Evolutionary conservation across 371 early-diverging fungal genomes (phyloP), one percentile per base, ranked within the genome.

Genomic region (Haplosporangium sp.): DNA sequence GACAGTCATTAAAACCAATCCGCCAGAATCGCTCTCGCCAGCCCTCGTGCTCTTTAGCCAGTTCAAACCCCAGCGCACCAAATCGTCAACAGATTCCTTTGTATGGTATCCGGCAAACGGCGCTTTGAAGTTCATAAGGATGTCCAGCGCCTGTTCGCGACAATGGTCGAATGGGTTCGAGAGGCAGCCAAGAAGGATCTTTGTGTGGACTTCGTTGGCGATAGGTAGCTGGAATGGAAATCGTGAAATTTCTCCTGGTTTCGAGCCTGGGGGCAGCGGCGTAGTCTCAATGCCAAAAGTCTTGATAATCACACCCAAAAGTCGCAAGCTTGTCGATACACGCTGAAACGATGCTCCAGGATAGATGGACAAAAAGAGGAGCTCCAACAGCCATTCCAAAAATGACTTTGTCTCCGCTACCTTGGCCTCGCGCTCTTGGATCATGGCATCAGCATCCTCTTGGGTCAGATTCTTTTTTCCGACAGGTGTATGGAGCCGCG

Each of bases 11-110:
- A 95, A 84, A 2, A 95, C 75, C 75, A 90, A 86, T 12, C 94
- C 94, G 21, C 95, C 96, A 71, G 91, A 89, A 55, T 94, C 94
- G 71, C 95, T 92, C 73, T 95, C 94, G 23, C 89, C 89, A 7
- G 95, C 92, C 29, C 94, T 82, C 2, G 91, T 89, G 71, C 92
- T 93, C 43, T 80, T 84, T 18, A 92, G 84, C 59, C 87, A 82
- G 55, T 82, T 81, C 53, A 93, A 61, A 9, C 91, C 93, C 84
- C 90, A 90, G 72, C 85, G 84, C 5, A 93, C 79, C 66, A 93
- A 69, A 10, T 85, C 67, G 46, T 87, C 86, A 1, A 86, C 88
- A 37, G 83, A 75, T 4, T 74, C 80, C 40, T 65, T 69, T 2
- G 76, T 61, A 29, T 81, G 81, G 36, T 86, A 83, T 1, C 89